Evolutionary conservation across 345 rosid genomes (phyloP).

Genomic region (Pugionium dolabratum): DNA sequence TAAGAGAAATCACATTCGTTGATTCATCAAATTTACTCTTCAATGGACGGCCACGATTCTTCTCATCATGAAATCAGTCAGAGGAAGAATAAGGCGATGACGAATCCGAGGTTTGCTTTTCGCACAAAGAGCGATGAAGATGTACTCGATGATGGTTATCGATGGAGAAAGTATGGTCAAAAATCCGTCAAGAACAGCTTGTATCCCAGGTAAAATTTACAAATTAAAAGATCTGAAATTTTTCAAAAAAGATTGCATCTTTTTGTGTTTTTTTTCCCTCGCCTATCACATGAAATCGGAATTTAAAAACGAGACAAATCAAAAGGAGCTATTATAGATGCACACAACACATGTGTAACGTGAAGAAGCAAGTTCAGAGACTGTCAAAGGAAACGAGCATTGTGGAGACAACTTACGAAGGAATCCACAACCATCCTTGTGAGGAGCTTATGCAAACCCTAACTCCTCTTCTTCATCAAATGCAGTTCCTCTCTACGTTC

Average conservation of each 20-base stretch:
- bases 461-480: conserved; percentile 72
- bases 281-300: not conserved
- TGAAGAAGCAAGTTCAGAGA: conserved; percentile 84
- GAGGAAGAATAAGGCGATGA: conserved; percentile 42
- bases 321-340: conserved; percentile 75
- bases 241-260: not conserved
- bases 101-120: conserved; percentile 58
- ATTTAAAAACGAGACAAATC: not conserved
- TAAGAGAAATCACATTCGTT: conserved; percentile 27
- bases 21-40: conserved; percentile 60
- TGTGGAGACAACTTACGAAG: conserved; percentile 80
- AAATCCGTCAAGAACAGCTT: conserved; percentile 57
- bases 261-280: not conserved
- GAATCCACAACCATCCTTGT: conserved; percentile 75
- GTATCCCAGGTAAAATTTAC: conserved; percentile 54
- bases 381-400: conserved; percentile 63
- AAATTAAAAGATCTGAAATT: not conserved
- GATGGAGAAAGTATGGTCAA: conserved; percentile 1
- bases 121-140: conserved; percentile 69
- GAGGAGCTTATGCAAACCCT: conserved; percentile 81
- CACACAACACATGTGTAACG: conserved; percentile 77
- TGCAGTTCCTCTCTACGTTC: conserved; percentile 54
- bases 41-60: conserved; percentile 23
- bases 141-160: conserved; percentile 73
- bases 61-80: conserved; percentile 30